phyloP scores from a whole-genome alignment of 371 early-diverging fungal genomes.

The Mortierella sp. region DNA sequence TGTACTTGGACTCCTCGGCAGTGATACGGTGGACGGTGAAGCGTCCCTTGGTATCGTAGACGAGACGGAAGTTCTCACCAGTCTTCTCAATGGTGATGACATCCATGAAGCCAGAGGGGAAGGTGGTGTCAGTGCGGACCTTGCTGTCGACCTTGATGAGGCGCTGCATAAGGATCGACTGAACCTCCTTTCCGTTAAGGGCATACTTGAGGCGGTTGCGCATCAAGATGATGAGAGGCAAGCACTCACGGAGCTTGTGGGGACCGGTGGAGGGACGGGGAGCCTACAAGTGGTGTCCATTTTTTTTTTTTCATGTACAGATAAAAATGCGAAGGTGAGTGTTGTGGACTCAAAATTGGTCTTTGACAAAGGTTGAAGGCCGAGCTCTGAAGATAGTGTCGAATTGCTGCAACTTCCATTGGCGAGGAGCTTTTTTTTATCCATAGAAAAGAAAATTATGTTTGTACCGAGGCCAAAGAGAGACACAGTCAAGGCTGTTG shows the following conservation, averaged over 20 bases:
- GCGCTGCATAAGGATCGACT: conserved; percentile 97
- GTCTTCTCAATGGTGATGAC: conserved; percentile 99
- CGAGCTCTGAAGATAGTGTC: too few relatives aligned
- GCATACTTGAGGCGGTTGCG: conserved; percentile 99
- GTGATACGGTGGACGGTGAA: conserved; percentile 99
- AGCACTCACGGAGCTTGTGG: conserved; percentile 99
- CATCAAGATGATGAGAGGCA: conserved; percentile 98
- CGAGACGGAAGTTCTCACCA: conserved; percentile 99
- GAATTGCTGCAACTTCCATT: too few relatives aligned
- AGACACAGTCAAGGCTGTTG: too few relatives aligned
- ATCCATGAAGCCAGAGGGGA: conserved; percentile 99
- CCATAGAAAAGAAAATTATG: too few relatives aligned
- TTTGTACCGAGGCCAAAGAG: too few relatives aligned
- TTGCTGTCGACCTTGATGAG: conserved; percentile 99
- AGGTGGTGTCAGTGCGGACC: conserved; percentile 98
- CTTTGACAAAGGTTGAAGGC: background rate
- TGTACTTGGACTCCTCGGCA: conserved; percentile 99
- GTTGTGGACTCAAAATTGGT: background rate
- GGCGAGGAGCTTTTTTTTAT: too few relatives aligned
- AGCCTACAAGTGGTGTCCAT: conserved; percentile 69
- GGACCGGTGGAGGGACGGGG: conserved; percentile 99
- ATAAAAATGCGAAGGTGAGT: conserved; percentile 5
- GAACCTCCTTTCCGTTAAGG: conserved; percentile 97
- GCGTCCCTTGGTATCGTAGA: conserved; percentile 99
- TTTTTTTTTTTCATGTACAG: background rate